Evolutionary conservation across 139 green algal species (phyloP).

Genomic region (Chlamydomonas applanata): DNA sequence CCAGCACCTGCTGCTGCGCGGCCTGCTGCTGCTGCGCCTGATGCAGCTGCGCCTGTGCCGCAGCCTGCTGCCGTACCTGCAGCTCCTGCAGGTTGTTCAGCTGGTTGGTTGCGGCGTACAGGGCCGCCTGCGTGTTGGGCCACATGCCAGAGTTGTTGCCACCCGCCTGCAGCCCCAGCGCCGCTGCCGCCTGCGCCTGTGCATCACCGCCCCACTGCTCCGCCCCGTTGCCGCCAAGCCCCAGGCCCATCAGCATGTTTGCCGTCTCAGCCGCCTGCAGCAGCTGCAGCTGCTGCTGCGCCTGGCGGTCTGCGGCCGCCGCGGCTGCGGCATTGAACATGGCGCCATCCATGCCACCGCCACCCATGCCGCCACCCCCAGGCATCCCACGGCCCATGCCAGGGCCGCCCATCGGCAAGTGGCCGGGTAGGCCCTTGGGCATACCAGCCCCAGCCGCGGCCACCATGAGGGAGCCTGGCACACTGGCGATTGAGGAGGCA

Average conservation of each 20-base stretch:
- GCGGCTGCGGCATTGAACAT: conserved; percentile 13
- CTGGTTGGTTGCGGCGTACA: not conserved
- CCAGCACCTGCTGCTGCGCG: conserved; percentile 43
- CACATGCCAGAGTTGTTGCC: not conserved
- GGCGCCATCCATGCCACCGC: not conserved
- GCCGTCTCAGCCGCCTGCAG: conserved; percentile 32
- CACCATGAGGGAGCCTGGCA: conserved; percentile 4
- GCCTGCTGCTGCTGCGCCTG: conserved; percentile 41
- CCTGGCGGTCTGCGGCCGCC: conserved; percentile 12
- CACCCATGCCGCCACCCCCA: not conserved
- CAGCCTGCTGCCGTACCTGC: conserved; percentile 32
- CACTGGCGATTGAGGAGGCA: conserved; percentile 41
- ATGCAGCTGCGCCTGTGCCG: not conserved
- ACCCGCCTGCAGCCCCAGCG: not conserved
- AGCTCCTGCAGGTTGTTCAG: conserved; percentile 30
- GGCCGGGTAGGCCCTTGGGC: not conserved
- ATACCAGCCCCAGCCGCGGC: not conserved
- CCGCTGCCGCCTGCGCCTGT: conserved; percentile 11
- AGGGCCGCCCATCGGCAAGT: too few species aligned
- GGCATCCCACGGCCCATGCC: not conserved
- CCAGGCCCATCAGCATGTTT: conserved; percentile 35
- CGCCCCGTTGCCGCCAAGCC: not conserved
- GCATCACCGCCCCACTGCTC: not conserved
- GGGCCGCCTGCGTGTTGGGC: too few species aligned
- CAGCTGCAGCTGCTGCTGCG: conserved; percentile 26